These are phyloP conservation scores for Ogataea neopini DNA, from an alignment of 805 yeast species.

Conservation along the genomic window DNA sequence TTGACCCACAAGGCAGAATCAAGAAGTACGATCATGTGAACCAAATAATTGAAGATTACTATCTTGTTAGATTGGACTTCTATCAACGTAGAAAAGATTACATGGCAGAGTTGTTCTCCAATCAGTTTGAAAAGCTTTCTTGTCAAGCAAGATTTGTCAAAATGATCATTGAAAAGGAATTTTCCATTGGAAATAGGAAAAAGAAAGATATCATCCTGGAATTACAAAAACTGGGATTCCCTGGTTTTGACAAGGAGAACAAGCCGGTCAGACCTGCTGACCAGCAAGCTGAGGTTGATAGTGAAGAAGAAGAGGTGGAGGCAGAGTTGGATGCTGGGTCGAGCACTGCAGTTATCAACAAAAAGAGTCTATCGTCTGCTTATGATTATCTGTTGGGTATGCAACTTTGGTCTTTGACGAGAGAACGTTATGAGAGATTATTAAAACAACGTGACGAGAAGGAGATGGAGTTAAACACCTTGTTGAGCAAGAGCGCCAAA, in stretches of 20 bases:
- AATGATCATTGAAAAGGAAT: conserved; percentile 75
- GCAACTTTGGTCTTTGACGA: conserved; percentile 92
- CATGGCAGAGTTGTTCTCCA: conserved; percentile 64
- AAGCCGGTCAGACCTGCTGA: conserved; percentile 46
- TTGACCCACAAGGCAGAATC: conserved; percentile 86
- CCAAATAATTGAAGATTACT: conserved; percentile 83
- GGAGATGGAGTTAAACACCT: conserved; percentile 65
- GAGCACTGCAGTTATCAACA: conserved; percentile 42
- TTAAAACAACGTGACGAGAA: conserved; percentile 70
- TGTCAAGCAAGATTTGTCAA: conserved; percentile 91
- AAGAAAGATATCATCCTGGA: conserved; percentile 63
- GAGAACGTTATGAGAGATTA: conserved; percentile 81
- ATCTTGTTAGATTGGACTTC: conserved; percentile 80
- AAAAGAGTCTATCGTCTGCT: conserved; percentile 55
- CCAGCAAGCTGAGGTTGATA: conserved; percentile 40
- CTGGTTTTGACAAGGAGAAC: conserved; percentile 71
- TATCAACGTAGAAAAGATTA: conserved; percentile 90
- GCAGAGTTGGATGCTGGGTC: conserved; percentile 40
- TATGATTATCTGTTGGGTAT: conserved; percentile 89
- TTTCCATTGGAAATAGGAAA: conserved; percentile 74
- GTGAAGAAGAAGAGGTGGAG: conserved; percentile 30
- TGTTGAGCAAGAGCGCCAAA: conserved; percentile 72
- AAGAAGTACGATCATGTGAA: conserved; percentile 74
- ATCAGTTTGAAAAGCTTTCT: conserved; percentile 71
- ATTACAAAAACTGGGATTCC: conserved; percentile 66